A percentile compares a stretch with the other conserved stretches of the same genome.
Conservation (phyloP, 2,329 filamentous ascomycete genomes). For the Colletotrichum sp. region DNA sequence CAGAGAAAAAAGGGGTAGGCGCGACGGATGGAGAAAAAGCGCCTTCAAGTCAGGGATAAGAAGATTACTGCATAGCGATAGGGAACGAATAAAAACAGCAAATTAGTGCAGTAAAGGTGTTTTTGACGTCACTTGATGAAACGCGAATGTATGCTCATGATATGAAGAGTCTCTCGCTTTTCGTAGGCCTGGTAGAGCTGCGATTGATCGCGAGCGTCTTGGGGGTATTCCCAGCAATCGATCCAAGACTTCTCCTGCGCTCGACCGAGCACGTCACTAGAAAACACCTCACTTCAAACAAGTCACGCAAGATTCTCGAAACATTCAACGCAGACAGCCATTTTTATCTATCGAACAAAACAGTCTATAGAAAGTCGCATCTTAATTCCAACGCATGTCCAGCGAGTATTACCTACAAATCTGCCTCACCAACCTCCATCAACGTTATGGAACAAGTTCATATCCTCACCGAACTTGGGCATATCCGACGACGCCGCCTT, state of each 20-base stretch:
- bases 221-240: neutral
- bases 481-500: neutral
- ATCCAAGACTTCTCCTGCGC: neutral
- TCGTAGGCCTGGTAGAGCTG: neutral
- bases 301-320: neutral
- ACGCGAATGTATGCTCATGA: neutral
- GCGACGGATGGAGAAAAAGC: neutral
- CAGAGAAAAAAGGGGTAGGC: neutral
- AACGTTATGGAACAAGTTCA: neutral
- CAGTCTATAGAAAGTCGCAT: neutral
- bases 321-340: rapidly evolving
- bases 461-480: neutral
- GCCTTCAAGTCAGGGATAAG: neutral
- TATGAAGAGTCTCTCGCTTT: neutral
- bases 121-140: neutral
- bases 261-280: neutral
- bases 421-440: neutral
- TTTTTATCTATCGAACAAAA: neutral
- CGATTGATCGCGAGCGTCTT: neutral
- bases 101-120: neutral
- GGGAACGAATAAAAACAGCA: neutral
- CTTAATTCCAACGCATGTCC: neutral
- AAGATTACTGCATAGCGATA: neutral
- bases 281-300: neutral
- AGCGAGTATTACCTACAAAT: neutral